Conservation (phyloP, 1,284 basidiomycete genomes). For the Trichosporon inkin region DNA sequence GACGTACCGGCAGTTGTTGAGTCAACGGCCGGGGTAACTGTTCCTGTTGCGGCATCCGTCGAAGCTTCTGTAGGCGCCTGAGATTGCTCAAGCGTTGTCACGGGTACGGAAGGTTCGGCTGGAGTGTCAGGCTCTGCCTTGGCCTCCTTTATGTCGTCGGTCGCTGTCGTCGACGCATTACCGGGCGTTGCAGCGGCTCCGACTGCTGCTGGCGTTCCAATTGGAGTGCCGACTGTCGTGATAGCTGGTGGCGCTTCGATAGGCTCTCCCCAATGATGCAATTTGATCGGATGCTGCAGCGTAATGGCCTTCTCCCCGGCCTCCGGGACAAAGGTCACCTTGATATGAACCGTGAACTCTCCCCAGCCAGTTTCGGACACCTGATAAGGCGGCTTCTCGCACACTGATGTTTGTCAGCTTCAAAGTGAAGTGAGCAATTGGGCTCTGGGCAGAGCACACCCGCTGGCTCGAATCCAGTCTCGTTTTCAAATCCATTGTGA, state of each 20-base stretch:
- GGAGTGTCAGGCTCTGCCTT: constrained; percentile 7
- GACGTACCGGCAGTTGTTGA: constrained; percentile 5
- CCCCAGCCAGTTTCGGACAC: constrained; percentile 99
- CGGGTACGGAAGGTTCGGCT: neutral
- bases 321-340: constrained; percentile 87
- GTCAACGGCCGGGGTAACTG: constrained; percentile 3
- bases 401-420: constrained; percentile 55
- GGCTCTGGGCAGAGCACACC: neutral
- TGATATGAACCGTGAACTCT: constrained; percentile 94
- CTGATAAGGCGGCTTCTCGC: constrained; percentile 90
- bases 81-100: constrained; percentile 10
- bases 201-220: neutral
- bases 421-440: neutral
- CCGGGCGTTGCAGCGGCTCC: constrained; percentile 11
- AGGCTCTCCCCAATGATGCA: constrained; percentile 79
- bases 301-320: constrained; percentile 85
- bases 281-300: constrained; percentile 87
- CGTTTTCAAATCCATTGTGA: too few relatives aligned
- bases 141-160: constrained; percentile 19
- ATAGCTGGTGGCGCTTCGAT: constrained; percentile 55
- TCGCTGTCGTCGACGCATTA: constrained; percentile 10
- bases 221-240: constrained; percentile 40
- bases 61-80: constrained; percentile 9
- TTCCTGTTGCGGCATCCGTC: constrained; percentile 12
- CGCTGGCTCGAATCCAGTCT: too few relatives aligned